Base-by-base conservation (phyloP, 768 basidiomycete species). In the Omphalotus guepiniiformis region DNA sequence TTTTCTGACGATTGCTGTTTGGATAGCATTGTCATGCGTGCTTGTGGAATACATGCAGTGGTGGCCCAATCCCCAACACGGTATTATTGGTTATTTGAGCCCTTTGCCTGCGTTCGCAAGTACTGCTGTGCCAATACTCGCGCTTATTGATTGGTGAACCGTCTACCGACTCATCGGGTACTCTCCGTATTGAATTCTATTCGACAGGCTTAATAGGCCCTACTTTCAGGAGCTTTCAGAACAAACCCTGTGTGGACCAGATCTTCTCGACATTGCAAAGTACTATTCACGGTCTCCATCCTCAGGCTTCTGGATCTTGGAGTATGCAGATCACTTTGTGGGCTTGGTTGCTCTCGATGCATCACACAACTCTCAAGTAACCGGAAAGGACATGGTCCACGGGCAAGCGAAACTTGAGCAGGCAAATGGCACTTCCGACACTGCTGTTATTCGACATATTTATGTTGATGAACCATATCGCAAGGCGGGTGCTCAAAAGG, bases 341-440 rank as follows among this genome's bases (percentile, higher is more conserved):
- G 88, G 88, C 0, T 66, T 88, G 48, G 71, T 88, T 51, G 86
- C 83, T 11, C 49, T 89, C 23, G 88, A 89, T 59, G 83, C 85
- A 0, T 78, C 76, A 7, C 58, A 51, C 21, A 69, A 75, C 39
- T 65, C 70, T 11, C 52, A 58, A 21, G 61, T 63, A 16, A 63
- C 64, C 38, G 59, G 65, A 23, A 47, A 48, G 3, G 49, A 56
- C 13, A n/a, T n/a, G n/a, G n/a, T n/a, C 57, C 60, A 48, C 53
- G 58, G 32, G 49, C 52, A 11, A 55, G 58, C 32, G 47, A 40
- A 32, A 55, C 45, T 36, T 39, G 51, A 23, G 58, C 52, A 52
- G 16, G 56, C 61, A 43, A 63, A 56, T 19, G 66, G 71, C 29
- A 66, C 72, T 26, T 69, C 79, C n/a, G 58, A 63, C 34, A 69